Base-by-base conservation (phyloP, 352 stramenopile genomes). In the Blastocystis sp. region DNA sequence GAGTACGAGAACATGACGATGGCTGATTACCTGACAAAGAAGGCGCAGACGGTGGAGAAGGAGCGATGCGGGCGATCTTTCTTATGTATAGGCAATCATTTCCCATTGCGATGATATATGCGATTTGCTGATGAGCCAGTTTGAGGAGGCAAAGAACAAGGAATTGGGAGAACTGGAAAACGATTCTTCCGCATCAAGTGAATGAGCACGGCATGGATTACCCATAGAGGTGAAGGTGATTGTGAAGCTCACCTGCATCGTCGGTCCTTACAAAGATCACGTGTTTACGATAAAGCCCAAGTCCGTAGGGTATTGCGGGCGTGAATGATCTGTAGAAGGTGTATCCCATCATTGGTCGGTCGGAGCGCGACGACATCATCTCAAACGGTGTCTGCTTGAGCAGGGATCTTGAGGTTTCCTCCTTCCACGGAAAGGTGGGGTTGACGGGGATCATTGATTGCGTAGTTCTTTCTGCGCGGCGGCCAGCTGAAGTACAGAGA, bases 401-500 rank as follows among this genome's bases (percentile, higher is more conserved):
- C 14, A 70, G 69, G 9, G 74, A 84, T 54, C 52, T 43, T 3
- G 74, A 84, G 48, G 74, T 84, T 52, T 84, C 74, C 21, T 64
- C 52, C 3, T 84, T 69, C 57, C 74, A 84, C 52, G 74, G 74
- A n/a, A 64, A 84, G 61, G 74, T 84, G 1, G 17, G 40, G 6
- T 52, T 40, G 42, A 4, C 6, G 9, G 34, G 1, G 17, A 52
- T 68, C 52, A 28, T 57, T 70, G 7, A 68, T 45, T 34, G 14
- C 52, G 11, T 84, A 84, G 74, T 84, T 84, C 48, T 84, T 84
- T 38, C 65, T 84, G 54, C 74, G 74, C 34, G 74, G 74, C 21
- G 74, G 74, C 19, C 74, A 84, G 61, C 60, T 84, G 11, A 84
- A 84, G 28, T 84, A 84, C 74, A 84, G 69, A 43, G 74, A 84